Base-by-base conservation (phyloP, 306 rosid species). In the Carpinus fangiana region DNA sequence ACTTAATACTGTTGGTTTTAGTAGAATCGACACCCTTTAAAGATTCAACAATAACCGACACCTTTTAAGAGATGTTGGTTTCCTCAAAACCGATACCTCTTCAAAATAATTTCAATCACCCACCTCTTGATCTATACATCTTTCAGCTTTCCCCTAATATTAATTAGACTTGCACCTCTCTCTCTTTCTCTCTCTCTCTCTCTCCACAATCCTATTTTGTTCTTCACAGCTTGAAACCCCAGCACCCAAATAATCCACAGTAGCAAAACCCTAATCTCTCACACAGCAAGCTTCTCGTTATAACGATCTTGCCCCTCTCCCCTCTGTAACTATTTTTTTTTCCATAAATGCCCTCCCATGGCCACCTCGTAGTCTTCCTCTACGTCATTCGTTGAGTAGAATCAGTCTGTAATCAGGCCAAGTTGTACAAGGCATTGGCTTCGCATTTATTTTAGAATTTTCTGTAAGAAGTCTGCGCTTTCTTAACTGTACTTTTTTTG, bases 291-390 rank as follows among this genome's bases (percentile, higher is more conserved):
- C 48, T 66, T 36, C 47, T 14, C 28, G 23, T 70, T 56, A 68
- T 77, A 68, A 76, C 87, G 86, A 83, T 88, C 89, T 81, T 56
- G 65, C 75, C 78, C 56, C 20, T 36, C 79, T 45, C 71, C 62
- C 73, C 60, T 72, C 76, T 34, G 78, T 73, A 7, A 23, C 81
- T n/a, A 36, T 18, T 60, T 28, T 60, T 5, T 75, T 74, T 36
- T 62, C 62, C 72, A n/a, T 59, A 34, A 76, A 62, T 75, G 78
- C 64, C 50, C 84, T 79, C 70, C 66, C 82, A n/a, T 67, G 51
- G 68, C 73, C 59, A 56, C 78, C 23, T 70, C 66, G 47, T 65
- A 45, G 65, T 64, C 61, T 73, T 81, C 26, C 17, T 76, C 65
- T 38, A 46, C 59, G 18, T 41, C 70, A 23, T 69, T 72, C 60